Percentiles rank a stretch among this genome's conserved stretches.
Evolutionary conservation across 2,329 filamentous ascomycete species (phyloP).

Genomic region (Talaromyces piceae): DNA sequence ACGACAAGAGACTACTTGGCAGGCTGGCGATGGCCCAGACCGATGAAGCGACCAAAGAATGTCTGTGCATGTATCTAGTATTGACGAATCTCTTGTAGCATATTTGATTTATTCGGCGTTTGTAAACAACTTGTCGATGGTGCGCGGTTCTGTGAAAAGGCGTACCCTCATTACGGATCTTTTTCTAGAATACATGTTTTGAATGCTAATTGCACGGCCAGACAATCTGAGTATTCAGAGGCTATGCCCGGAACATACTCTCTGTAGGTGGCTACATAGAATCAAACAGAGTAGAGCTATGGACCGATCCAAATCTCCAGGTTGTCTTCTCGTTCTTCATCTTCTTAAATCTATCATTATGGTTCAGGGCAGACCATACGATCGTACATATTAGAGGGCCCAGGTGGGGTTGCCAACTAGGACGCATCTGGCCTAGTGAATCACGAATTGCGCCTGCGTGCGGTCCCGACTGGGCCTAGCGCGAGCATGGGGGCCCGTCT

Average conservation of each 20-base stretch:
- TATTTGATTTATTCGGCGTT: conserved; percentile 7
- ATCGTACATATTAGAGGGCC: neutral
- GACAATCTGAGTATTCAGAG: neutral
- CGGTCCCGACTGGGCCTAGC: no score
- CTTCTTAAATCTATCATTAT: no score
- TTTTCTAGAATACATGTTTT: neutral
- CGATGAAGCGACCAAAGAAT: conserved; percentile 2
- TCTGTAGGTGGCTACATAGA: no score
- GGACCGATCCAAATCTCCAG: no score
- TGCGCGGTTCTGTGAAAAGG: neutral
- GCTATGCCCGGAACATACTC: no score
- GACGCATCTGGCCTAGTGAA: neutral
- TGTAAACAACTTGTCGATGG: neutral
- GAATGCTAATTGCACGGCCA: neutral
- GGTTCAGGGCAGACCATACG: neutral
- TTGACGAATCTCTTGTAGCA: conserved; percentile 5
- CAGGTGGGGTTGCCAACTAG: neutral
- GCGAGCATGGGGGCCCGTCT: neutral
- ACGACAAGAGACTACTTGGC: conserved; percentile 81
- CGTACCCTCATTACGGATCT: no score
- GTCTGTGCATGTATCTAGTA: no score
- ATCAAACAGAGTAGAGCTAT: no score
- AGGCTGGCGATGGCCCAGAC: conserved; percentile 35
- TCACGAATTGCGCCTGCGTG: neutral
- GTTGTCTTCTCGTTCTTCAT: no score